Evolutionary conservation across 2,329 filamentous ascomycete genomes (phyloP).

Genomic region (Ophiosphaerella herpotricha): DNA sequence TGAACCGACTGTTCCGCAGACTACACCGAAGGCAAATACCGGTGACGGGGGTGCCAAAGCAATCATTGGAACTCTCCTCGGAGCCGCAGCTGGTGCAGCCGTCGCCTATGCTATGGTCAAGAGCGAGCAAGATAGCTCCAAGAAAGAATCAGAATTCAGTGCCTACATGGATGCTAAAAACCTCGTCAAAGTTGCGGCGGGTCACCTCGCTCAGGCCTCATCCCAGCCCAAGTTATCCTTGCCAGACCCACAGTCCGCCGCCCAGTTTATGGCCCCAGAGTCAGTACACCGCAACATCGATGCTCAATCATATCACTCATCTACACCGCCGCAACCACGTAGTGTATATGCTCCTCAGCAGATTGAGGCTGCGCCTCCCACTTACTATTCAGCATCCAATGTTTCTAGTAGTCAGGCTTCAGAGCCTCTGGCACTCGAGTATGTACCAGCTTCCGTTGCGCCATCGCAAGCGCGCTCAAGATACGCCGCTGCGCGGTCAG

Average conservation of each 20-base stretch:
- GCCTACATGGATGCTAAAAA: constrained; percentile 41
- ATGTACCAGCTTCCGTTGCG: constrained; percentile 40
- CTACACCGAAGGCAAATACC: constrained; percentile 29
- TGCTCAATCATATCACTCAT: constrained; percentile 42
- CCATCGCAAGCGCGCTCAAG: constrained; percentile 30
- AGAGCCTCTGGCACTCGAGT: constrained; percentile 38
- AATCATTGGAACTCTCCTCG: constrained; percentile 75
- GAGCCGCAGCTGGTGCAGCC: constrained; percentile 77
- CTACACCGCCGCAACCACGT: constrained; percentile 27
- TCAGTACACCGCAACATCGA: constrained; percentile 45
- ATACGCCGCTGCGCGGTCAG: constrained; percentile 33
- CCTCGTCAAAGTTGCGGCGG: constrained; percentile 33
- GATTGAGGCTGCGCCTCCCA: constrained; percentile 47
- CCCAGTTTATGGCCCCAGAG: constrained; percentile 31
- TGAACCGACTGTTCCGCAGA: constrained; percentile 36
- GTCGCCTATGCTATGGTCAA: constrained; percentile 75
- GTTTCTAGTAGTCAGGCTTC: constrained; percentile 29
- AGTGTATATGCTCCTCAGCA: constrained; percentile 30
- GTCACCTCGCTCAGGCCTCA: constrained; percentile 34
- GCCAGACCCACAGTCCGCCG: constrained; percentile 40
- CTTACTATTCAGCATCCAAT: constrained; percentile 41
- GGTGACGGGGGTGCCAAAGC: constrained; percentile 62
- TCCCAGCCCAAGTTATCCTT: constrained; percentile 32
- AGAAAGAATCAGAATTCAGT: constrained; percentile 49
- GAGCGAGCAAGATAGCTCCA: constrained; percentile 57